Percentiles rank a stretch among this genome's conserved stretches.
Evolutionary conservation across 768 basidiomycete genomes (phyloP).

Genomic region (Psilocybe cubensis): DNA sequence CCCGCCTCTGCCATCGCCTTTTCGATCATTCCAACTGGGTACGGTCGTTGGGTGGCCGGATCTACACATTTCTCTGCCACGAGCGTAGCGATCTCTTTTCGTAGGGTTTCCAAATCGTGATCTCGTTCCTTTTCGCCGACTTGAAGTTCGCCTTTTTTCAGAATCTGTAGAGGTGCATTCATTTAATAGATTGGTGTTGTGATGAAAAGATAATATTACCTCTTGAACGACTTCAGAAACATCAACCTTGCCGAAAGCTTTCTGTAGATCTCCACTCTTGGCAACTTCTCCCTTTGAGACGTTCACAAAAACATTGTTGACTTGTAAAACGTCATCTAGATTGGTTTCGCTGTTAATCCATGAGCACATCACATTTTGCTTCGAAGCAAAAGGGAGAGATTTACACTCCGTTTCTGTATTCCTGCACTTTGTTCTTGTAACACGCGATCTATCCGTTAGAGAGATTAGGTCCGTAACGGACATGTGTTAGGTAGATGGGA

Average conservation of each 20-base stretch:
- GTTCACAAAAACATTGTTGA: slow-evolving; percentile 94
- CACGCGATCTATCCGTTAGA: slow-evolving; percentile 73
- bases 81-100: slow-evolving; percentile 89
- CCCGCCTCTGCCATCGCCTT: slow-evolving; percentile 97
- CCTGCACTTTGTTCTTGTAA: slow-evolving; percentile 99
- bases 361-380: background rate
- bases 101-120: slow-evolving; percentile 81
- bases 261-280: slow-evolving; percentile 86
- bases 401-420: slow-evolving; percentile 91
- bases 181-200: background rate
- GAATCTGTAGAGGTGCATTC: slow-evolving; percentile 55
- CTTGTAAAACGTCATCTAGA: slow-evolving; percentile 95
- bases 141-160: slow-evolving; percentile 96
- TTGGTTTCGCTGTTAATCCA: slow-evolving; percentile 74
- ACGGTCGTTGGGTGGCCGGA: slow-evolving; percentile 85
- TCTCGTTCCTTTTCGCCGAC: slow-evolving; percentile 97
- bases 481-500: background rate
- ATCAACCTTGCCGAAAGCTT: slow-evolving; percentile 84
- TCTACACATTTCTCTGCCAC: slow-evolving; percentile 97
- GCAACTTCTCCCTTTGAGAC: slow-evolving; percentile 97
- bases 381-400: slow-evolving; percentile 25
- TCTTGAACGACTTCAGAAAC: slow-evolving; percentile 78
- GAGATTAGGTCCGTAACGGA: slow-evolving; percentile 5
- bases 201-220: slow-evolving; percentile 42
- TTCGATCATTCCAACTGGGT: slow-evolving; percentile 95